A percentile compares a stretch with the other conserved stretches of the same genome.
Conservation (phyloP, 768 basidiomycete genomes). For the Lanmaoa rubissima region DNA sequence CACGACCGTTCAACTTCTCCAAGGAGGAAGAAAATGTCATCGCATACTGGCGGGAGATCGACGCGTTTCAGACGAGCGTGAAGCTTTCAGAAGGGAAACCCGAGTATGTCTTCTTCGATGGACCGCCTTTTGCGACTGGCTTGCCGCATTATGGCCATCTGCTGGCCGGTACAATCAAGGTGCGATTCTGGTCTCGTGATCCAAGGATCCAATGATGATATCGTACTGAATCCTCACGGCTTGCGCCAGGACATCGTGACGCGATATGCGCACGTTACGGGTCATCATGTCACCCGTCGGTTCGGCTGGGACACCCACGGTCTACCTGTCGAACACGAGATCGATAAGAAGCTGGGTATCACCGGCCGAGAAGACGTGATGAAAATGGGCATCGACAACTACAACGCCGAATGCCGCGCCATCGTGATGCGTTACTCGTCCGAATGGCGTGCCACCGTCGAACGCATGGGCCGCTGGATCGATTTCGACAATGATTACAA, state of each 20-base stretch:
- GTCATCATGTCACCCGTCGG: conserved; percentile 87
- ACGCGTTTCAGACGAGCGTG: conserved; percentile 93
- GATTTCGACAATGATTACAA: conserved; percentile 99
- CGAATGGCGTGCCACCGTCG: conserved; percentile 94
- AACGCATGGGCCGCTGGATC: conserved; percentile 99
- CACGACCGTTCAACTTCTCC: conserved; percentile 76
- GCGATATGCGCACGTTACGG: conserved; percentile 90
- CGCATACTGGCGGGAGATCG: conserved; percentile 91
- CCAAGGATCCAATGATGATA: not conserved
- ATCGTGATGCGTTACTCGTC: conserved; percentile 97
- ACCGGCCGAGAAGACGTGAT: conserved; percentile 92
- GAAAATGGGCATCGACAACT: conserved; percentile 93
- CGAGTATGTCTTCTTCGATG: conserved; percentile 94
- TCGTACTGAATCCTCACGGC: not conserved
- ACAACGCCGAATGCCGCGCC: conserved; percentile 93
- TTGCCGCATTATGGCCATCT: conserved; percentile 95
- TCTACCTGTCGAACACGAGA: conserved; percentile 97
- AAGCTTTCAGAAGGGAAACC: conserved; percentile 91
- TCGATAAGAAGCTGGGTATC: conserved; percentile 94
- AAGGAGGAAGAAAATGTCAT: conserved; percentile 90
- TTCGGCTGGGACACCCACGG: conserved; percentile 99
- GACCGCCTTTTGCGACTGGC: conserved; percentile 96
- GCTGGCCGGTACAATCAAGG: conserved; percentile 92
- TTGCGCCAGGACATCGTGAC: conserved; percentile 90
- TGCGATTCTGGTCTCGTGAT: conserved; percentile 32